phyloP scores from a whole-genome alignment of 768 basidiomycete genomes.

The Pisolithus sp. region DNA sequence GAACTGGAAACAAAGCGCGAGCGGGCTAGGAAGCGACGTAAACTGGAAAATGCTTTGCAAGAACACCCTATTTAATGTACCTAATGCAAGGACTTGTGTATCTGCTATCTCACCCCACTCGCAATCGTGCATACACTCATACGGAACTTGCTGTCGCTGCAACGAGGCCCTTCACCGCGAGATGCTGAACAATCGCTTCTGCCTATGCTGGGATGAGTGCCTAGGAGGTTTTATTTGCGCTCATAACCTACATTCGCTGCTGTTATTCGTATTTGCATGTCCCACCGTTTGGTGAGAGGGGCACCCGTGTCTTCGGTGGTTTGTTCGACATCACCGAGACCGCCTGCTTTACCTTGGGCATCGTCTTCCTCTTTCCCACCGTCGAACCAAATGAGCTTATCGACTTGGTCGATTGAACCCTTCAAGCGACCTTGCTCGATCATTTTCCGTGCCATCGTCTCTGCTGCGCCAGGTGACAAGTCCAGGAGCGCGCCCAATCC shows the following conservation, averaged over 20 bases:
- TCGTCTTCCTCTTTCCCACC: conserved; percentile 81
- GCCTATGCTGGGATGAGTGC: conserved; percentile 42
- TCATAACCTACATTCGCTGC: conserved; percentile 66
- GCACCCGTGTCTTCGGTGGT: conserved; percentile 84
- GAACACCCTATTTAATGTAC: conserved; percentile 29
- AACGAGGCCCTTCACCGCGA: conserved; percentile 68
- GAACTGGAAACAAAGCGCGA: conserved; percentile 94
- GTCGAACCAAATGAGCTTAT: conserved; percentile 91
- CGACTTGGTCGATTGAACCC: conserved; percentile 94
- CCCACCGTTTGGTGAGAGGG: conserved; percentile 93
- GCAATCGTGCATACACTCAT: conserved; percentile 7
- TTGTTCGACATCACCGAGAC: conserved; percentile 81
- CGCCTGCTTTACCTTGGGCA: conserved; percentile 91
- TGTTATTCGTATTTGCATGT: conserved; percentile 83
- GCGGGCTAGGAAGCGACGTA: conserved; percentile 73
- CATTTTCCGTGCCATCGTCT: conserved; percentile 98
- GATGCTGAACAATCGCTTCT: conserved; percentile 79
- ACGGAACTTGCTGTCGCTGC: conserved; percentile 23
- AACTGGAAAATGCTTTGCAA: conserved; percentile 45
- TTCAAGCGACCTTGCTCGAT: conserved; percentile 94
- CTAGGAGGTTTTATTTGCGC: background rate
- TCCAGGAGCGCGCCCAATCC: conserved; percentile 90
- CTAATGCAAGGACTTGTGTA: conserved; percentile 14
- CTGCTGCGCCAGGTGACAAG: conserved; percentile 86
- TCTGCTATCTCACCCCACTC: conserved; percentile 3